phyloP scores from a whole-genome alignment of 495 filamentous ascomycete species.

The Daldinia loculata region DNA sequence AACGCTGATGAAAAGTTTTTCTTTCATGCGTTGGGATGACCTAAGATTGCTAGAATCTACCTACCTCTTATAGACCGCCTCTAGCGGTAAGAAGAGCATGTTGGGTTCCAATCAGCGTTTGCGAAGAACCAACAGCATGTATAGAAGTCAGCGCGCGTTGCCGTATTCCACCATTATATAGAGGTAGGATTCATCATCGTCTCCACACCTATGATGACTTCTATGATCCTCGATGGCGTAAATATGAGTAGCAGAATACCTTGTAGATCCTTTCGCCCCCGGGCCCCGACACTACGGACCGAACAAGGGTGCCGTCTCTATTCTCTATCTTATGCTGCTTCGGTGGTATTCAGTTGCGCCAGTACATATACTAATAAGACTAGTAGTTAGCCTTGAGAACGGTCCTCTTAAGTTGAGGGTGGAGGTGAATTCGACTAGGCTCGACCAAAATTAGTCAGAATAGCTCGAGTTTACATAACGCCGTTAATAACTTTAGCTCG shows the following conservation, averaged over 20 bases:
- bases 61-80: constrained; percentile 10
- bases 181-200: not conserved
- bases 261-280: constrained; percentile 19
- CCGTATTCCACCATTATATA: not conserved
- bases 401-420: constrained; percentile 6
- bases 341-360: constrained; percentile 4
- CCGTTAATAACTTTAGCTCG: constrained; percentile 8
- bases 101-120: constrained; percentile 15
- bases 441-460: constrained; percentile 8
- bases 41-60: constrained; percentile 6
- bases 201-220: not conserved
- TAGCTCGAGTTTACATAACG: constrained; percentile 1
- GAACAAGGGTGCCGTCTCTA: not conserved
- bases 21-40: constrained; percentile 16
- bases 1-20: not conserved
- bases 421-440: constrained; percentile 25
- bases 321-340: not conserved
- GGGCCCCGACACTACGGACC: constrained; percentile 18
- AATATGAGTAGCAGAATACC: constrained; percentile 4
- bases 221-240: constrained; percentile 12
- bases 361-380: constrained; percentile 15
- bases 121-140: not conserved
- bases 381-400: constrained; percentile 27
- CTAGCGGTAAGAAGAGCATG: not conserved
- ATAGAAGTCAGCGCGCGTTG: not conserved